phyloP scores from a whole-genome alignment of 2,329 filamentous ascomycete species.

The Ophiostoma tasmaniense region DNA sequence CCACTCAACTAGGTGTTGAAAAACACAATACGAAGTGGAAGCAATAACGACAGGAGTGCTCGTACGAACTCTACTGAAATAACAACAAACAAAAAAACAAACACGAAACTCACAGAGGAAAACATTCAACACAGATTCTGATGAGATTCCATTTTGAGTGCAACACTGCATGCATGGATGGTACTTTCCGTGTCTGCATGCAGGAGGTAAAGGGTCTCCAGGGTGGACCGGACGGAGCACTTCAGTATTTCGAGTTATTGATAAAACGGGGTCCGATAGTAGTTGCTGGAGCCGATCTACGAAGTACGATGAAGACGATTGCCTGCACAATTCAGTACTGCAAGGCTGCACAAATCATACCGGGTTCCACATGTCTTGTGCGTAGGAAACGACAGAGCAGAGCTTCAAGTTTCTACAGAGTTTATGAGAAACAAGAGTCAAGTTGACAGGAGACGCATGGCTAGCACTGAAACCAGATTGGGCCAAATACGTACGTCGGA shows the following conservation, averaged over 20 bases:
- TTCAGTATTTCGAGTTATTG: background rate
- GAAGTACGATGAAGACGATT: background rate
- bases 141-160: background rate
- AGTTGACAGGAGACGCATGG: background rate
- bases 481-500: background rate
- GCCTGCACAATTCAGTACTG: background rate
- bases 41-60: background rate
- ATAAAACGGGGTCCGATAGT: background rate
- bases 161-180: background rate
- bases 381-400: background rate
- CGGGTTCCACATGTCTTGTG: background rate
- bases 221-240: background rate
- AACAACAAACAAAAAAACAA: background rate
- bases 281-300: background rate
- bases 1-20: background rate
- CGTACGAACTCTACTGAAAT: background rate
- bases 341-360: background rate
- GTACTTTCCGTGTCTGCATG: conserved; percentile 1
- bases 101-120: background rate
- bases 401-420: background rate
- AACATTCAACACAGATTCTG: background rate
- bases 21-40: background rate
- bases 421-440: background rate
- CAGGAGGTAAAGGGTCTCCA: background rate
- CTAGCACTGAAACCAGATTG: background rate